Percentiles rank a stretch among this genome's conserved stretches.
Evolutionary conservation across 1,139 yeast species (phyloP).

Genomic region (Suhomyces terraborum): DNA sequence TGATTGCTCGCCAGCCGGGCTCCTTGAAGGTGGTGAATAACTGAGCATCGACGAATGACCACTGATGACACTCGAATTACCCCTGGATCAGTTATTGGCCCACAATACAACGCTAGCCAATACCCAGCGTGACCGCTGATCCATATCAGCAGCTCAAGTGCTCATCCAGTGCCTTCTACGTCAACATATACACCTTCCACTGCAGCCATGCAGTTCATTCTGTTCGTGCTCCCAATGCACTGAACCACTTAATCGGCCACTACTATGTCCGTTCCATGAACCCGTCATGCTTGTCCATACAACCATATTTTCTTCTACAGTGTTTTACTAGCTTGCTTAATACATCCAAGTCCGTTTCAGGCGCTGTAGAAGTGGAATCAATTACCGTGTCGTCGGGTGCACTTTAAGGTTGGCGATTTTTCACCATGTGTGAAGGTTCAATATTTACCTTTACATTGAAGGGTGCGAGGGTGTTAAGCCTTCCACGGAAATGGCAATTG

Average conservation of each 20-base stretch:
- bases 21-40: slow-evolving; percentile 50
- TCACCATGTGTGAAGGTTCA: background rate
- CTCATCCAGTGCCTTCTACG: too few relatives aligned
- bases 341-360: slow-evolving; percentile 4
- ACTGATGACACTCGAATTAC: too few relatives aligned
- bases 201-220: too few relatives aligned
- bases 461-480: background rate
- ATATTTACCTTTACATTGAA: background rate
- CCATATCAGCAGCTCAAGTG: too few relatives aligned
- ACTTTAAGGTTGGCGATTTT: background rate
- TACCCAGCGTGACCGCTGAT: too few relatives aligned
- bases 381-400: background rate
- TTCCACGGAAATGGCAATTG: background rate
- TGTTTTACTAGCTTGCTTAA: slow-evolving; percentile 12
- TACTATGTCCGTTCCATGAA: background rate
- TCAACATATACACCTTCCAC: too few relatives aligned
- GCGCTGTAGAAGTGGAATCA: background rate
- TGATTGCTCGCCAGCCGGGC: slow-evolving; percentile 49
- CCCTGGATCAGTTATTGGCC: too few relatives aligned
- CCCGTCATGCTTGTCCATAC: slow-evolving; percentile 3
- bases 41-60: too few relatives aligned
- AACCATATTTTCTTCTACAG: slow-evolving; percentile 6
- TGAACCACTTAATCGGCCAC: background rate
- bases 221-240: too few relatives aligned
- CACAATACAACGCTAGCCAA: too few relatives aligned